Evolutionary conservation across 768 basidiomycete species (phyloP).

Genomic region (Phlebiopsis flavidoalba): DNA sequence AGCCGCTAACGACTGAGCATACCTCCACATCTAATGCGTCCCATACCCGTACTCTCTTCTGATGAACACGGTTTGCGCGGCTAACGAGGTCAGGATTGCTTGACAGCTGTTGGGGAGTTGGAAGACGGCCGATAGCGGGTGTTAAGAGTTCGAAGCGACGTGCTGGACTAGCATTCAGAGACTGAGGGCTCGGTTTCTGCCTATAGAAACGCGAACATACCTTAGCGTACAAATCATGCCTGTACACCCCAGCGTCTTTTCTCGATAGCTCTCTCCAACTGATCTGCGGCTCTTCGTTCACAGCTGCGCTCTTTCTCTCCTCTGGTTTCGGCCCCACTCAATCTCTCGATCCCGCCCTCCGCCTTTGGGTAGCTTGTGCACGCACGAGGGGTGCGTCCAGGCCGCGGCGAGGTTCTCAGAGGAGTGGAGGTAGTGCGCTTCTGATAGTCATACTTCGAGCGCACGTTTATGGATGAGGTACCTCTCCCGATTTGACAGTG

Average conservation of each 20-base stretch:
- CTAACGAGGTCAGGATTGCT: constrained; percentile 70
- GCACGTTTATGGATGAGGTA: constrained; percentile 78
- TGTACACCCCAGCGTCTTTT: constrained; percentile 78
- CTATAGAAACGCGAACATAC: constrained; percentile 31
- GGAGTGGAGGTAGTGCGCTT: constrained; percentile 80
- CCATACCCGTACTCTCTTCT: constrained; percentile 89
- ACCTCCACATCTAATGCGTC: constrained; percentile 87
- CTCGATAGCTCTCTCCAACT: constrained; percentile 68
- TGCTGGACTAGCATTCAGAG: constrained; percentile 47
- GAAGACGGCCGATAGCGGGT: constrained; percentile 88
- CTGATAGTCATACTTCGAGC: constrained; percentile 75
- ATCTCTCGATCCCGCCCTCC: constrained; percentile 36
- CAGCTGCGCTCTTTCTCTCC: constrained; percentile 42
- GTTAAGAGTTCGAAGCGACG: constrained; percentile 79
- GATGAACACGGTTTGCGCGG: constrained; percentile 74
- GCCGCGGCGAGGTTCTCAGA: constrained; percentile 46
- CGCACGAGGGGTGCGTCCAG: constrained; percentile 26
- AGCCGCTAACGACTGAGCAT: constrained; percentile 9
- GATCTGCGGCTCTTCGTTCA: constrained; percentile 43
- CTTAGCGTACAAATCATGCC: constrained; percentile 79
- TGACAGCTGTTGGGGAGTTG: constrained; percentile 80
- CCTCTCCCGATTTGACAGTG: constrained; percentile 57
- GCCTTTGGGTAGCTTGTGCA: constrained; percentile 26
- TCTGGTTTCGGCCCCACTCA: constrained; percentile 51
- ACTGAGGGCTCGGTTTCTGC: constrained; percentile 1